Evolutionary conservation across 805 yeast species (phyloP), one percentile per base, ranked within the genome.

Genomic region (Myxozyma monticola): DNA sequence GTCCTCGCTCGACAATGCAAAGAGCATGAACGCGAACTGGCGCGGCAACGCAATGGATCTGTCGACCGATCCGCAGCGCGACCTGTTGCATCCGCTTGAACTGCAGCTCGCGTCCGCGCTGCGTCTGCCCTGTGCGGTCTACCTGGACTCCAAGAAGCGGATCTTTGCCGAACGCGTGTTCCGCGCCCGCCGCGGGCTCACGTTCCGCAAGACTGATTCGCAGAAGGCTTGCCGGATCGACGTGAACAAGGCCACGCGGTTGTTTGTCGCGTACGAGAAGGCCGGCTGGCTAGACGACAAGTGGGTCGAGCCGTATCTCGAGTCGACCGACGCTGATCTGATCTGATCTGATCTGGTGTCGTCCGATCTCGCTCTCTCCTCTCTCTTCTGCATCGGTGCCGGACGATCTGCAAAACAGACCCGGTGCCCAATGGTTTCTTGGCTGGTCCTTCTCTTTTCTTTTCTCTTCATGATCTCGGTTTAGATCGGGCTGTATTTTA

Each of bases 181-280:
- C 59, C 79, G 96, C 44, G 47, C 61, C 9, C 80, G 79, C 60
- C 71, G 74, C 43, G 84, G 83, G 25, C 73, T 82, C 64, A 91
- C 93, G 24, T 91, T 91, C 71, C 83, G 96, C 71, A 83, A 97
- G 71, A 93, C 98, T 0, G 99, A 91, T 69, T 96, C 97, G 6
- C 98, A 91, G 70, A 93, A 93, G 73, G 96, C 97, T 4, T 91
- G 98, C 68, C 80, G 95, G 57, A 90, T 93, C 59, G 98, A 93
- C 68, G 98, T 91, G 38, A 93, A 93, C 69, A 93, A 93, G 69
- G 97, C 97, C 1, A 84, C 95, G 42, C 78, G 96, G 59, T 73
- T 91, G 48, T 91, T 80, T 71, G 95, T 91, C 24, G 88, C 96
- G 20, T 93, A 81, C 65, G 96, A 91, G 67, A 81, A 80, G 66